Evolutionary conservation across 257 asterid species (phyloP), one percentile per base, ranked within the genome.

Genomic region (Solanum chmielewskii): DNA sequence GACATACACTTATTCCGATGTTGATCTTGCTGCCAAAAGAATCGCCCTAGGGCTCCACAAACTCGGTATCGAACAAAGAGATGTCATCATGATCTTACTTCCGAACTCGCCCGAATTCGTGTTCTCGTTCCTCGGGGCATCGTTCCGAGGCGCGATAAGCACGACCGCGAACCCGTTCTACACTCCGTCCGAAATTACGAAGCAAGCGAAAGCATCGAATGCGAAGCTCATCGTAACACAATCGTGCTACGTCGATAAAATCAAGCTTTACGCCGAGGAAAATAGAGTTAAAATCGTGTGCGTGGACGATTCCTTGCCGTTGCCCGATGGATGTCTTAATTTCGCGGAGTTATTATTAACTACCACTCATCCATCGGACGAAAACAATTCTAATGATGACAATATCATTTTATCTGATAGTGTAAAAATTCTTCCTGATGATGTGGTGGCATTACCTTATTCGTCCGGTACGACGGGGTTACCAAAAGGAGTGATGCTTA

Each of bases 391-490:
- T 8, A 11, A 4, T 42, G 4, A 75, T 27, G 11, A 78, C 4
- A 23, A 45, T 2, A 29, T 13, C 5, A 21, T 64, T 49, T 42
- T 88, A 8, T 89, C 91, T 8, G 90, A 83, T 7, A 89, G 47
- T 37, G 49, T 89, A 64, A 68, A 89, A 35, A 88, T 91, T 59
- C 56, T 11, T 25, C 81, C 87, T 0, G 84, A 76, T 3, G 93
- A 91, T 6, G 89, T 83, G 1, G 91, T 86, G 33, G 91, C 91
- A 1, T 52, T 91, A 42, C 91, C 91, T 0, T 91, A 88, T 49
- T 91, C 93, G 10, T 91, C 93, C 4, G 92, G 93, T 12, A 91
- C 91, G 9, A 91, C 92, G 2, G 92, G 93, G 3, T 82, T 91
- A 1, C 92, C 93, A 0, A 91, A 91, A 75, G 91, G 93, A 2